phyloP scores from a whole-genome alignment of 331 rosid genomes.

The Cydonia oblonga region DNA sequence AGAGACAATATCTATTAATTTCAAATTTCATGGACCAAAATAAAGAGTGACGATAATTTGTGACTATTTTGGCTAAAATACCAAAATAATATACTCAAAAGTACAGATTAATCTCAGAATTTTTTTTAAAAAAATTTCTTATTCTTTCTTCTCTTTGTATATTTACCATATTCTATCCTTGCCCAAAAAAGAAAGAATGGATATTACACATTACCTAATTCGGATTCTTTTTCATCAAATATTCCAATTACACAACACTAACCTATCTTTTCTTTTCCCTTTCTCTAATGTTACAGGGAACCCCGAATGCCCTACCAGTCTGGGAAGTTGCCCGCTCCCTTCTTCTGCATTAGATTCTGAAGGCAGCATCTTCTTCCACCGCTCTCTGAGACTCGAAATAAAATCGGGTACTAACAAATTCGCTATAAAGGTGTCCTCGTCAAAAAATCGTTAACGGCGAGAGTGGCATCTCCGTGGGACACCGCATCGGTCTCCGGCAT shows the following conservation, averaged over 20 bases:
- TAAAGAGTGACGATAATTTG: no score
- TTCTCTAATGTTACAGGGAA: constrained; percentile 21
- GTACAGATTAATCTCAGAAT: not conserved
- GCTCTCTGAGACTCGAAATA: constrained; percentile 11
- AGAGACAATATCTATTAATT: no score
- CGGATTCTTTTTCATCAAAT: not conserved
- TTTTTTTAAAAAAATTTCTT: not conserved
- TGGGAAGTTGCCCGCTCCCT: not conserved
- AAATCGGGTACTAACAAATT: constrained; percentile 18
- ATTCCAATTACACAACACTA: constrained; percentile 11
- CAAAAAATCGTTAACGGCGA: constrained; percentile 81
- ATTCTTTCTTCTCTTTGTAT: not conserved
- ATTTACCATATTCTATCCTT: constrained; percentile 17
- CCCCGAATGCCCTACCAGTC: constrained; percentile 6
- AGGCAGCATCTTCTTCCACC: constrained; percentile 25
- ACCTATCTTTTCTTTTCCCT: not conserved
- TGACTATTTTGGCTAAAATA: no score
- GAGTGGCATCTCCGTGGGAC: constrained; percentile 85
- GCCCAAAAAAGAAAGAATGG: constrained; percentile 28
- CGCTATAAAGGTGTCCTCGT: constrained; percentile 51
- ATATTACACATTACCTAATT: not conserved
- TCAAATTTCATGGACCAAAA: no score
- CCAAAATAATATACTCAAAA: no score
- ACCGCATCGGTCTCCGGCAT: constrained; percentile 95
- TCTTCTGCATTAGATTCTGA: constrained; percentile 8